Conservation (phyloP, 768 basidiomycete genomes). For the Cystoderma amianthinum region DNA sequence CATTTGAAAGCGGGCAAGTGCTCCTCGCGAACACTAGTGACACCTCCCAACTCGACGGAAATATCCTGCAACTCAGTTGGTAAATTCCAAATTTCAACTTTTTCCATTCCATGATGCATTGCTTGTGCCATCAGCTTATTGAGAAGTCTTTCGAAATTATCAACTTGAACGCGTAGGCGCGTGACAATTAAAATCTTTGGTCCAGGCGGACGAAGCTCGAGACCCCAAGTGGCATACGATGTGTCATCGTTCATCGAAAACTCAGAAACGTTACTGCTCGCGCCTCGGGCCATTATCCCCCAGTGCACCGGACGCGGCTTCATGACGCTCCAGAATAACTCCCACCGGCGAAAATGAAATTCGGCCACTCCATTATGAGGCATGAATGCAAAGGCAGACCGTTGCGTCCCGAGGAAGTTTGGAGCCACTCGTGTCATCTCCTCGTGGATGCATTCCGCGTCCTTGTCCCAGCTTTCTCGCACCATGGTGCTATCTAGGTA, state of each 20-base stretch:
- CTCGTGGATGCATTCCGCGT: constrained; percentile 26
- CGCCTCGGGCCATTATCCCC: constrained; percentile 5
- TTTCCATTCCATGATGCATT: constrained; percentile 16
- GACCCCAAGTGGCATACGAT: constrained; percentile 19
- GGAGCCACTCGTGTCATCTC: constrained; percentile 15
- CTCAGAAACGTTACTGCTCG: constrained; percentile 3
- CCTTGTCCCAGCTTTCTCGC: constrained; percentile 26
- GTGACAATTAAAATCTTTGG: constrained; percentile 15
- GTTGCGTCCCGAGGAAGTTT: not conserved
- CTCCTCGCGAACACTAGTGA: constrained; percentile 21
- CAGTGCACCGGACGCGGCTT: constrained; percentile 7
- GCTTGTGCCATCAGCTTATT: constrained; percentile 18
- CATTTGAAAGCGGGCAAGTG: constrained; percentile 34
- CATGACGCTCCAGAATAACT: constrained; percentile 12
- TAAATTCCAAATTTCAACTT: constrained; percentile 40
- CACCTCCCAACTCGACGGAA: constrained; percentile 17
- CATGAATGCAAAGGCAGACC: constrained; percentile 13
- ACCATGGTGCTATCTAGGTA: constrained; percentile 24
- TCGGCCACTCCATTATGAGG: constrained; percentile 19
- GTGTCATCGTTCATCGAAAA: constrained; percentile 3
- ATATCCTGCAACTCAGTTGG: constrained; percentile 11
- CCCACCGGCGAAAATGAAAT: constrained; percentile 16
- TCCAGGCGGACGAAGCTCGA: constrained; percentile 10
- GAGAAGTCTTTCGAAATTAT: constrained; percentile 25
- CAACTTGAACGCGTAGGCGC: constrained; percentile 14